phyloP scores from a whole-genome alignment of 306 rosid species.

The Casuarina equisetifolia region DNA sequence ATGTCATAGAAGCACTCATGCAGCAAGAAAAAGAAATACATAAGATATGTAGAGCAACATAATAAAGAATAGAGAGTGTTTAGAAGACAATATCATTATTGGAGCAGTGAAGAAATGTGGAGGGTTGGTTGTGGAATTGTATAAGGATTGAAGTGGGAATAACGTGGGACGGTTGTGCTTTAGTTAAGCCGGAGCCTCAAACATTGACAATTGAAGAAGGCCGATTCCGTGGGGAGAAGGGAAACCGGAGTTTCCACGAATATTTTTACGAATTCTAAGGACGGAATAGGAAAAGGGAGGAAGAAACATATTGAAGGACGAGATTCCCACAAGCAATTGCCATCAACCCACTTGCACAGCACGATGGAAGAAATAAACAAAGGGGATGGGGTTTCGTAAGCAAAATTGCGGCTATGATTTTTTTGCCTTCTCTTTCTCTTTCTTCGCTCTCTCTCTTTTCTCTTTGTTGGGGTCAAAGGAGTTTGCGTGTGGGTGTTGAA shows the following conservation, averaged over 20 bases:
- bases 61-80: neutral
- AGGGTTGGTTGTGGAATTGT: conserved; percentile 36
- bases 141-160: conserved; percentile 25
- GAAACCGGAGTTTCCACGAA: conserved; percentile 30
- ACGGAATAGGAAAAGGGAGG: conserved; percentile 1
- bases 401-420: conserved; percentile 68
- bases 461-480: conserved; percentile 57
- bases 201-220: conserved; percentile 60
- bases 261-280: neutral
- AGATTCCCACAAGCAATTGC: conserved; percentile 56
- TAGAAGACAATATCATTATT: conserved; percentile 15
- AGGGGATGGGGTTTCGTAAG: conserved; percentile 49
- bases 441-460: neutral
- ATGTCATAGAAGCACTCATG: conserved; percentile 9
- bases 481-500: conserved; percentile 85
- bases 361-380: neutral
- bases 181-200: conserved; percentile 67
- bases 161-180: conserved; percentile 66
- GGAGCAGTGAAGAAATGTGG: conserved; percentile 11
- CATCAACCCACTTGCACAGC: conserved; percentile 33
- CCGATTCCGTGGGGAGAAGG: conserved; percentile 67
- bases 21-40: neutral
- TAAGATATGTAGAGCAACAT: neutral
- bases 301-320: conserved; percentile 3
- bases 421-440: conserved; percentile 9